These are phyloP conservation scores for Xylaria sp. DNA, from an alignment of 2,329 filamentous ascomycete species.

Conservation along the genomic window DNA sequence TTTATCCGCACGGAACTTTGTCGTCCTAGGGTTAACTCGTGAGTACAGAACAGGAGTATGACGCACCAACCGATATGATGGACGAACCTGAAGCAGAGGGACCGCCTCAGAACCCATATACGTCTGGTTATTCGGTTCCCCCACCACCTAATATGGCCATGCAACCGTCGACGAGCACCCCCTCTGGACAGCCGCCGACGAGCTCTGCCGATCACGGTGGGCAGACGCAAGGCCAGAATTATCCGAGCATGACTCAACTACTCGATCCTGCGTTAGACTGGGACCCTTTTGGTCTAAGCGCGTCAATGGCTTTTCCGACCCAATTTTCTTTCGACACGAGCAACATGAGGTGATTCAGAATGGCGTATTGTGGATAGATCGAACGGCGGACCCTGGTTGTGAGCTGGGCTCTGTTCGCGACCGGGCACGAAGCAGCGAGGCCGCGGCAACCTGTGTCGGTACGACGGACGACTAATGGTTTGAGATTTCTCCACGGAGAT, in stretches of 20 bases:
- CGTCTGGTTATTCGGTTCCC: slow-evolving; percentile 61
- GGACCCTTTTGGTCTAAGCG: slow-evolving; percentile 91
- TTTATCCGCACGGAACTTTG: slow-evolving; percentile 67
- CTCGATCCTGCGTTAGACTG: slow-evolving; percentile 87
- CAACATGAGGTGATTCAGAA: slow-evolving; percentile 56
- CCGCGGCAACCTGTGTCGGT: neutral
- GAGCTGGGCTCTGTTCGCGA: neutral
- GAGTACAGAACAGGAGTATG: slow-evolving; percentile 93
- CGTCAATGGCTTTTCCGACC: slow-evolving; percentile 93
- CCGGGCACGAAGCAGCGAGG: neutral
- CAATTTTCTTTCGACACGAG: slow-evolving; percentile 79
- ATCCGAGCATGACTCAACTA: slow-evolving; percentile 70
- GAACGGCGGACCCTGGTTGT: neutral
- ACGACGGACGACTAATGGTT: neutral
- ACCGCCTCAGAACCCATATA: slow-evolving; percentile 73
- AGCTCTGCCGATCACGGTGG: slow-evolving; percentile 47
- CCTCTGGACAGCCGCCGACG: slow-evolving; percentile 53
- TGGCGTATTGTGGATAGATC: neutral
- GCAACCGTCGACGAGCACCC: slow-evolving; percentile 51
- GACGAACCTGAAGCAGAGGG: slow-evolving; percentile 82
- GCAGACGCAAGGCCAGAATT: slow-evolving; percentile 55
- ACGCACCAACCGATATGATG: slow-evolving; percentile 87
- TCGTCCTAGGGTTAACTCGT: slow-evolving; percentile 75
- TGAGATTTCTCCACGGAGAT: neutral
- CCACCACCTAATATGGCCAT: slow-evolving; percentile 54